Evolutionary conservation across 345 rosid species (phyloP), one percentile per base, ranked within the genome.

Genomic region (Ceriops zippeliana): DNA sequence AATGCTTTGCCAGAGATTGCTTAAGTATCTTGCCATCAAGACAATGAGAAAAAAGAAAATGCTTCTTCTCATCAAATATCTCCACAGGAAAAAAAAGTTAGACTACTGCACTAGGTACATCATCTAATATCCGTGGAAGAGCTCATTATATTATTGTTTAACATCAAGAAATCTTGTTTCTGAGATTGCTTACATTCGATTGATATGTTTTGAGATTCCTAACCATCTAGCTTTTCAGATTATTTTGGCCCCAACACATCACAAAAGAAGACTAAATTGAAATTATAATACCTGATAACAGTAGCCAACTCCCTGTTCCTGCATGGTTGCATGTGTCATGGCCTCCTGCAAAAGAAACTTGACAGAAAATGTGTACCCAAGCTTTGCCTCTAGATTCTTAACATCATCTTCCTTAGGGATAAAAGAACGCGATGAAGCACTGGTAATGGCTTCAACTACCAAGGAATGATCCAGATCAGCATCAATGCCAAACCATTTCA

Each of bases 311-410:
- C 80, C 86, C 46, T 78, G 77, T 66, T 86, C 87, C 19, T 64
- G 82, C 69, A 75, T 57, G 17, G 95, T 83, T 59, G 83, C 76
- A 78, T 91, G 97, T 32, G 97, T 87, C 31, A 88, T 75, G 66
- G 96, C 98, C 73, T 91, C 97, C 77, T 85, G 86, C 70, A 91
- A 80, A 35, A 93, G 90, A 62, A 88, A 86, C 79, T 89, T 88
- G 5, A 65, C 70, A 58, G 83, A 72, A 82, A 91, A 93, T 5
- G 71, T 68, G 71, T 89, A 84, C 42, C 80, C 78, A 62, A 93
- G 81, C 79, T 89, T 91, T 24, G 78, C 68, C 84, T 93, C 95
- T 62, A 93, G 65, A 67, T 52, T 69, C 58, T 61, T 61, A 16
- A 89, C 79, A 52, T 83, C 90, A 70, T 84, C 16, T 31, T 65